phyloP scores from a whole-genome alignment of 2,329 filamentous ascomycete genomes.

The Purpureocillium lavendulum region DNA sequence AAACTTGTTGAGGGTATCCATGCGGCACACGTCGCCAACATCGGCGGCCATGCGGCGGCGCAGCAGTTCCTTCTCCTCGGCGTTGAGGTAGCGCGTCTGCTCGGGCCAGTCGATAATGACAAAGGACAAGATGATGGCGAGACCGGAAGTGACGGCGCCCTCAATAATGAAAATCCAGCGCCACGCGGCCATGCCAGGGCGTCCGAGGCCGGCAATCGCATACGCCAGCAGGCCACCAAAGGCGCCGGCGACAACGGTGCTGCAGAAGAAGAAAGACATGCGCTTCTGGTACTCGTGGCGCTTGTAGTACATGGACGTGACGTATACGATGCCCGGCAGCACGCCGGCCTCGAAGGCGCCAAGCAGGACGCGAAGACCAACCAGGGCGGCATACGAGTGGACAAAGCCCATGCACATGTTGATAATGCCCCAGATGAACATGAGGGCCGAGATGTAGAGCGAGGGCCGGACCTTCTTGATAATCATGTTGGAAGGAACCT shows the following conservation, averaged over 20 bases:
- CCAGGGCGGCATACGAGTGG: slow-evolving; percentile 20
- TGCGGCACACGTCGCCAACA: slow-evolving; percentile 31
- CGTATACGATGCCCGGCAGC: slow-evolving; percentile 28
- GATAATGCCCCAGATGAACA: slow-evolving; percentile 30
- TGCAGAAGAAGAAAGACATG: slow-evolving; percentile 33
- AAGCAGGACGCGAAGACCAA: slow-evolving; percentile 28
- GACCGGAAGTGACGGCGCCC: slow-evolving; percentile 12
- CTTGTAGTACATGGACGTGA: slow-evolving; percentile 40
- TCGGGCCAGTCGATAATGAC: slow-evolving; percentile 17
- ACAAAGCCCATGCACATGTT: slow-evolving; percentile 30
- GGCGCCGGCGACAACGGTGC: slow-evolving; percentile 30
- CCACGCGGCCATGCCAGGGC: slow-evolving; percentile 35
- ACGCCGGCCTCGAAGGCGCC: slow-evolving; percentile 31
- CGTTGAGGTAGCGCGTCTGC: slow-evolving; percentile 31
- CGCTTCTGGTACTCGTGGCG: slow-evolving; percentile 39
- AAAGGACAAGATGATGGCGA: slow-evolving; percentile 13
- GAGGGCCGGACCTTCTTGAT: slow-evolving; percentile 32
- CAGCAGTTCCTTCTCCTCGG: slow-evolving; percentile 34
- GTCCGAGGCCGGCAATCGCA: slow-evolving; percentile 35
- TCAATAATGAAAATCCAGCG: slow-evolving; percentile 32
- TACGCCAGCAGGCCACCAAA: slow-evolving; percentile 40
- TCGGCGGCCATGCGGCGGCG: slow-evolving; percentile 31
- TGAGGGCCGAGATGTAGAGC: slow-evolving; percentile 25
- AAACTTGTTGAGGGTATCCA: slow-evolving; percentile 44
- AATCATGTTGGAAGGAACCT: slow-evolving; percentile 36